phyloP scores from a whole-genome alignment of 495 filamentous ascomycete genomes.

The Beverwykella pulmonaria region DNA sequence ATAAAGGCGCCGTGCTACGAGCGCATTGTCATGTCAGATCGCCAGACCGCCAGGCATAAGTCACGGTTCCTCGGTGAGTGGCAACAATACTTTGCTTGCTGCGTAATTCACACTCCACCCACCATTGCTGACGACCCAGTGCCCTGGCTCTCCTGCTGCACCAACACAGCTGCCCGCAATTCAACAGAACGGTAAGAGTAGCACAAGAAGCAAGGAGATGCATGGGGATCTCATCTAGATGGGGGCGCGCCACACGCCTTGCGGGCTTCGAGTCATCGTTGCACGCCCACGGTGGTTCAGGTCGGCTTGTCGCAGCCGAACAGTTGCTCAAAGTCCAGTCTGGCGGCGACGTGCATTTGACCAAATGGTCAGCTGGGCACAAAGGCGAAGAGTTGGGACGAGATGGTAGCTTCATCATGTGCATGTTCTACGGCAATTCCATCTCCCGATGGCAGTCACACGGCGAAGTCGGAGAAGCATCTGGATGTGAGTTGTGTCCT shows the following conservation, averaged over 20 bases:
- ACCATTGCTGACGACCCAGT: too few relatives aligned
- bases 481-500: not conserved
- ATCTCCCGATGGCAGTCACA: conserved; percentile 18
- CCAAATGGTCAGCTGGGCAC: conserved; percentile 28
- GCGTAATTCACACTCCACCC: not conserved
- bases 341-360: conserved; percentile 33
- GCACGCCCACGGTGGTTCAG: too few relatives aligned
- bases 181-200: not conserved
- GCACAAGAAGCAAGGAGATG: conserved; percentile 23
- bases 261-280: conserved; percentile 27
- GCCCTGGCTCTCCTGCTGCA: not conserved
- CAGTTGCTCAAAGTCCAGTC: conserved; percentile 16
- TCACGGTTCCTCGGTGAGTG: not conserved
- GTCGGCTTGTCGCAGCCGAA: conserved; percentile 23
- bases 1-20: not conserved
- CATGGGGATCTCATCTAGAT: conserved; percentile 31
- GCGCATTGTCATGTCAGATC: not conserved
- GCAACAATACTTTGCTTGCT: conserved; percentile 1
- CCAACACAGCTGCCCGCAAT: not conserved
- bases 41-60: not conserved
- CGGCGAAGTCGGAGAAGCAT: not conserved
- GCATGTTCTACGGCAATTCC: conserved; percentile 18
- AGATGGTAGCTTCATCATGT: conserved; percentile 23
- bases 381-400: conserved; percentile 2
- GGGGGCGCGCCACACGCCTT: conserved; percentile 5